Conservation (phyloP, 2,329 filamentous ascomycete genomes). For the Boeremia exigua region DNA sequence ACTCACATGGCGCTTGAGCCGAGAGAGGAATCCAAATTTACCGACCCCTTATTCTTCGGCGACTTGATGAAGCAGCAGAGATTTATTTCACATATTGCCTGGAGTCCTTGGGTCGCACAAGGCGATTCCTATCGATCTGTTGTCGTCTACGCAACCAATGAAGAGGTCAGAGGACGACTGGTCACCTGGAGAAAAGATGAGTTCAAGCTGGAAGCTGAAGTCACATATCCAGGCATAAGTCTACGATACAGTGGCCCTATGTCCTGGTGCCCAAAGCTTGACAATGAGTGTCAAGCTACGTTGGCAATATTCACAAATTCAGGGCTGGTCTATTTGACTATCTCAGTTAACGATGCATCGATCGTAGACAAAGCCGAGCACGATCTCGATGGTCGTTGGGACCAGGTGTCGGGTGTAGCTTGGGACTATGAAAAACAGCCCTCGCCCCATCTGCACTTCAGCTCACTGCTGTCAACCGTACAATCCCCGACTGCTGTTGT, state of each 20-base stretch:
- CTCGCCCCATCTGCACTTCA: constrained; percentile 42
- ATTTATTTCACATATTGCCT: constrained; percentile 46
- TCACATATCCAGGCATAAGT: constrained; percentile 29
- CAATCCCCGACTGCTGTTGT: constrained; percentile 40
- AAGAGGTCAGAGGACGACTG: constrained; percentile 35
- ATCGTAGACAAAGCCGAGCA: constrained; percentile 31
- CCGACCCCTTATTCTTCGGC: constrained; percentile 34
- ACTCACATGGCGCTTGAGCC: constrained; percentile 30
- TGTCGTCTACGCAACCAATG: constrained; percentile 46
- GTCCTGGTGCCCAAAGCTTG: constrained; percentile 35
- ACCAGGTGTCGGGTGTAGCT: constrained; percentile 44
- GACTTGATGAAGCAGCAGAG: constrained; percentile 40
- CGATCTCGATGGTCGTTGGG: constrained; percentile 52
- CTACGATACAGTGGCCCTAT: constrained; percentile 35
- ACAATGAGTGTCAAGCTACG: constrained; percentile 22
- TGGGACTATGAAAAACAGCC: constrained; percentile 38
- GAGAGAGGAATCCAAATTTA: constrained; percentile 17
- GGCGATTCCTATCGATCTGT: constrained; percentile 34
- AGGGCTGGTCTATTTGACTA: constrained; percentile 33
- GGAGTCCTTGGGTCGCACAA: constrained; percentile 48
- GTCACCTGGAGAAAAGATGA: constrained; percentile 23
- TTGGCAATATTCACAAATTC: constrained; percentile 43
- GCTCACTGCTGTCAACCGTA: constrained; percentile 46
- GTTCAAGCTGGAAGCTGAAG: constrained; percentile 30
- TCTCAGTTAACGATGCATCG: constrained; percentile 32